Evolutionary conservation across 129 eudicot species (phyloP).

Genomic region (Lactuca saligna): DNA sequence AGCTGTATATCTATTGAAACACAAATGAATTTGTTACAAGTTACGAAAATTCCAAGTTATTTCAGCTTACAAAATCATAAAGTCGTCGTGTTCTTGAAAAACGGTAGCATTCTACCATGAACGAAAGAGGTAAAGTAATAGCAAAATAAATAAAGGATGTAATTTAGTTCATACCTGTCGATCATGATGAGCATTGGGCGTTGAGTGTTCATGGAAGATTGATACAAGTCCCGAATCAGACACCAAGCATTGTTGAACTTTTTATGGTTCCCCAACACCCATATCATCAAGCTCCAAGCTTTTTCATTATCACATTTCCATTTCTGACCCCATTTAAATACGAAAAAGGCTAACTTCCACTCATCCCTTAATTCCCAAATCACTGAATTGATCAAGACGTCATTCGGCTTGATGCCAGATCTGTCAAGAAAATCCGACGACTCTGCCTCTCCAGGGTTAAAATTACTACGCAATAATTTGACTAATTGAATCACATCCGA

Average conservation of each 20-base stretch:
- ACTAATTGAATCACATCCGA: conserved; percentile 35
- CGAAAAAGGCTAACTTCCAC: conserved; percentile 75
- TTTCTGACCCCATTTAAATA: conserved; percentile 80
- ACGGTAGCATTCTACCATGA: background rate
- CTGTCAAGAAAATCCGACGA: conserved; percentile 53
- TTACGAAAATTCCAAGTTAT: background rate
- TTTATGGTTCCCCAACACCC: conserved; percentile 83
- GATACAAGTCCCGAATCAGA: conserved; percentile 60
- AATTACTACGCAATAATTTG: conserved; percentile 34
- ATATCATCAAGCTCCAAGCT: conserved; percentile 69
- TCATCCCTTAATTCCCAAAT: conserved; percentile 77
- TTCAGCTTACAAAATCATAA: too few species aligned
- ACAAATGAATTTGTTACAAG: background rate
- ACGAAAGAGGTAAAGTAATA: background rate
- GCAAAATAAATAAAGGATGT: background rate
- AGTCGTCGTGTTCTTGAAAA: background rate
- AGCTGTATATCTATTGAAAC: conserved; percentile 67
- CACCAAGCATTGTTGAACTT: conserved; percentile 89
- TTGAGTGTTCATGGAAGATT: conserved; percentile 52
- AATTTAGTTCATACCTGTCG: conserved; percentile 54
- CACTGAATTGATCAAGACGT: conserved; percentile 39
- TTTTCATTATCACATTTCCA: conserved; percentile 49
- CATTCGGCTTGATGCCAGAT: conserved; percentile 54
- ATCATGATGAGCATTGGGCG: conserved; percentile 70
- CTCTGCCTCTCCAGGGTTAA: conserved; percentile 41